Evolutionary conservation across 169 alveolate genomes (phyloP).

Genomic region (Eimeria brunetti): DNA sequence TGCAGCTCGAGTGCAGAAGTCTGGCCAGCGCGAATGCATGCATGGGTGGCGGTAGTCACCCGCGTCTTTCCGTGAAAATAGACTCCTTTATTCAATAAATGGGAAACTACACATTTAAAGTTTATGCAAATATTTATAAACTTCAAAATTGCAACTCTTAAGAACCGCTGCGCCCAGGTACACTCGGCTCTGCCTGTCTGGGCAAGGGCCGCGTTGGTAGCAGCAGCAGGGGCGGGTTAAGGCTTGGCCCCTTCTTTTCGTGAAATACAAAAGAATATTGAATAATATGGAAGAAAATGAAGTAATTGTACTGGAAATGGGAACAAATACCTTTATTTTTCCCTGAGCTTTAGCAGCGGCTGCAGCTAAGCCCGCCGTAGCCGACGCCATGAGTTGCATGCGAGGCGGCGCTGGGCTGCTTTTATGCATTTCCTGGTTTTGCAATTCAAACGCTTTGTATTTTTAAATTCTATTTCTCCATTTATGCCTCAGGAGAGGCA

Average conservation of each 20-base stretch:
- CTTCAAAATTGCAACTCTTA: background rate
- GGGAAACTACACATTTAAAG: background rate
- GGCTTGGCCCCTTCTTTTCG: background rate
- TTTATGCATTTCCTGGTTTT: background rate
- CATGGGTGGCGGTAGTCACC: background rate
- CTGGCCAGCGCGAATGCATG: too few species aligned
- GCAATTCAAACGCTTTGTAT: background rate
- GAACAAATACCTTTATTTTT: background rate
- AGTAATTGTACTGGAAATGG: background rate
- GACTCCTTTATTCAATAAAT: background rate
- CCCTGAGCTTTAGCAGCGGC: background rate
- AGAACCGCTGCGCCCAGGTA: background rate
- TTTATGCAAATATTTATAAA: background rate
- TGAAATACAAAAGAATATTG: background rate
- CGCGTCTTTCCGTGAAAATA: background rate
- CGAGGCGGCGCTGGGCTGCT: background rate
- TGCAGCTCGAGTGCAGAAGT: background rate
- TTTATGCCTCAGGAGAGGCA: constrained; percentile 22
- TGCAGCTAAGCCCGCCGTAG: constrained; percentile 12
- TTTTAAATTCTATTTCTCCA: background rate
- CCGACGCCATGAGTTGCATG: constrained; percentile 28
- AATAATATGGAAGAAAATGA: background rate
- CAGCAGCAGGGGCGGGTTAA: background rate
- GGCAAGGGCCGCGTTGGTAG: background rate
- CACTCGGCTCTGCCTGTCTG: background rate